Evolutionary conservation across 148 eudicot species (phyloP).

Genomic region (Salicornia ramosissima): DNA sequence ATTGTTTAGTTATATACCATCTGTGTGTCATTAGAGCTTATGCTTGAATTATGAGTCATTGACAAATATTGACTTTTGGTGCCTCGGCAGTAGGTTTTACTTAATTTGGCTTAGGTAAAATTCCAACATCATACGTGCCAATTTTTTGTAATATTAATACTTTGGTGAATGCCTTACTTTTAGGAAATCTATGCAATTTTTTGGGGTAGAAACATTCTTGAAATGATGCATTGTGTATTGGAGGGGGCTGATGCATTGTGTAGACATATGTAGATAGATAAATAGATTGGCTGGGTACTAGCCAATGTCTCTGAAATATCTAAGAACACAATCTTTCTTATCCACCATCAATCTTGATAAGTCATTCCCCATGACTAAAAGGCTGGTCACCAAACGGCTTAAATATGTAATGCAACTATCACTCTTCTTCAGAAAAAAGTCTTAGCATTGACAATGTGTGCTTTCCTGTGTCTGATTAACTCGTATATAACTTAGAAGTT

Average conservation of each 20-base stretch:
- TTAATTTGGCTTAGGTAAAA: background rate
- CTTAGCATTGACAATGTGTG: no score
- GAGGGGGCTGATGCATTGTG: background rate
- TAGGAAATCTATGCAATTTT: background rate
- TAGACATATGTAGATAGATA: background rate
- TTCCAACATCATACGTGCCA: background rate
- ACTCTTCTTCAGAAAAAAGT: background rate
- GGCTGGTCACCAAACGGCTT: background rate
- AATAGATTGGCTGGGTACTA: background rate
- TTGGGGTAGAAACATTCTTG: background rate
- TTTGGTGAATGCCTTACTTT: background rate
- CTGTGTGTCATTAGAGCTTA: background rate
- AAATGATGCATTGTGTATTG: background rate
- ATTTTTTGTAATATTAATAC: background rate
- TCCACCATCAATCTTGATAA: background rate
- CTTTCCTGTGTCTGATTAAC: background rate
- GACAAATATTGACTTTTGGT: background rate
- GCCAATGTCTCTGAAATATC: background rate
- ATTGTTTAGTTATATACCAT: background rate
- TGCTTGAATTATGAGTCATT: background rate
- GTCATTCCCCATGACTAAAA: background rate
- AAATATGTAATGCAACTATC: background rate
- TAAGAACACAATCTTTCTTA: background rate
- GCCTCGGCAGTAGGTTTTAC: background rate
- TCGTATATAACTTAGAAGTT: background rate